These are phyloP conservation scores for Ambispora gerdemannii DNA, from an alignment of 192 early-diverging fungal species.

Conservation along the genomic window DNA sequence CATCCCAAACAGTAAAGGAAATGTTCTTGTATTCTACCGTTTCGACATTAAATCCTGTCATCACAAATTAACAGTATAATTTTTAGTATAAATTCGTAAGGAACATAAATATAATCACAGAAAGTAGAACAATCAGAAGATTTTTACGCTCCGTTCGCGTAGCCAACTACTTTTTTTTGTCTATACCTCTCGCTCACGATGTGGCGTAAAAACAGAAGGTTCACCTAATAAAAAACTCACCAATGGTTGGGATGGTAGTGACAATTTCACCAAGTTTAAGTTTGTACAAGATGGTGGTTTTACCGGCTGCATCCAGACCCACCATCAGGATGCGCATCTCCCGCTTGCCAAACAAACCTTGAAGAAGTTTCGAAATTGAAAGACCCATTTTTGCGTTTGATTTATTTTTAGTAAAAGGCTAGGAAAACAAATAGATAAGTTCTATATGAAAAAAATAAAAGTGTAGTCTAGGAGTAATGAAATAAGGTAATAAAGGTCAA, in stretches of 20 bases:
- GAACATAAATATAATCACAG: conserved; percentile 9
- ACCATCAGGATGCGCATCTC: conserved; percentile 99
- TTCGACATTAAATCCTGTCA: conserved; percentile 93
- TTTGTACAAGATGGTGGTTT: conserved; percentile 99
- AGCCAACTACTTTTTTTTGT: not conserved
- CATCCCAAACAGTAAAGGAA: conserved; percentile 98
- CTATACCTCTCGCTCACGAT: no score
- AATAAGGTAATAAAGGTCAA: not conserved
- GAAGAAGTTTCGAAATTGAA: conserved; percentile 74
- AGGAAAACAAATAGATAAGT: not conserved
- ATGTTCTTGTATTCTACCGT: conserved; percentile 98
- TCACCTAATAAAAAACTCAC: conserved; percentile 47
- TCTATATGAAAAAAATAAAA: not conserved
- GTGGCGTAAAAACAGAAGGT: not conserved
- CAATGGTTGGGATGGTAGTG: conserved; percentile 98
- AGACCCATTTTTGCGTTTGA: conserved; percentile 72
- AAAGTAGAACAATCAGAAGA: not conserved
- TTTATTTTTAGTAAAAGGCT: not conserved
- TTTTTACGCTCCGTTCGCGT: not conserved
- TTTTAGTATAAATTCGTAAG: not conserved
- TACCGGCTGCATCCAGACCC: conserved; percentile 91
- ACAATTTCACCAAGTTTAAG: conserved; percentile 98
- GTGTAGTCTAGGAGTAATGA: not conserved
- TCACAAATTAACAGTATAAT: no score
- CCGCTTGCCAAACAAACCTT: conserved; percentile 78